Evolutionary conservation across 2,329 filamentous ascomycete species (phyloP).

Genomic region (Chlorencoelia australis): DNA sequence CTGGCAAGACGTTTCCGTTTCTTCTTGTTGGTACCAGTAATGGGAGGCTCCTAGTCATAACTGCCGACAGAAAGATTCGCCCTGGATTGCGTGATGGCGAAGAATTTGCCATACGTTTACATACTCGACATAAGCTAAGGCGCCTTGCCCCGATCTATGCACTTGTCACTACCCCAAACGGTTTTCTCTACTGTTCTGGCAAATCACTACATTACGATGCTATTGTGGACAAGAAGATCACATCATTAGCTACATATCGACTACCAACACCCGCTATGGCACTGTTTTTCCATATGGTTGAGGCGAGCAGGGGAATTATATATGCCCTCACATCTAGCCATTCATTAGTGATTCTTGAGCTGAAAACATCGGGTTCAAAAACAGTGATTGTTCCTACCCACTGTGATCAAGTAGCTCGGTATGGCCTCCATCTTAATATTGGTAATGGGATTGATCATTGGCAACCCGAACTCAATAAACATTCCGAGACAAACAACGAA

Average conservation of each 20-base stretch:
- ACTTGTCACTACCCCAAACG: constrained; percentile 42
- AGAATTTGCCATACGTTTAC: too few species aligned
- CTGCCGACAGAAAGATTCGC: constrained; percentile 34
- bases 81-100: too few species aligned
- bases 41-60: constrained; percentile 47
- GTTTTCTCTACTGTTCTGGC: constrained; percentile 47
- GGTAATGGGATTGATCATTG: too few species aligned
- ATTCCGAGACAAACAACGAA: too few species aligned
- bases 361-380: constrained; percentile 17
- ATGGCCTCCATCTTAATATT: constrained; percentile 21
- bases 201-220: constrained; percentile 44
- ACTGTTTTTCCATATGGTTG: constrained; percentile 37
- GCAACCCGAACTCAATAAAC: too few species aligned
- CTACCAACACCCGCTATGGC: constrained; percentile 44
- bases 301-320: constrained; percentile 37
- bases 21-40: constrained; percentile 48
- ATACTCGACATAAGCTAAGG: constrained; percentile 41
- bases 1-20: constrained; percentile 49
- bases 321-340: constrained; percentile 41
- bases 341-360: constrained; percentile 45
- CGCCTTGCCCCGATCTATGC: constrained; percentile 43
- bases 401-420: constrained; percentile 24
- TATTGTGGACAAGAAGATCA: constrained; percentile 39
- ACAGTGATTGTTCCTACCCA: constrained; percentile 23
- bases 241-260: constrained; percentile 34